Conservation (phyloP, 2,329 filamentous ascomycete species). For the Claviceps sp. region DNA sequence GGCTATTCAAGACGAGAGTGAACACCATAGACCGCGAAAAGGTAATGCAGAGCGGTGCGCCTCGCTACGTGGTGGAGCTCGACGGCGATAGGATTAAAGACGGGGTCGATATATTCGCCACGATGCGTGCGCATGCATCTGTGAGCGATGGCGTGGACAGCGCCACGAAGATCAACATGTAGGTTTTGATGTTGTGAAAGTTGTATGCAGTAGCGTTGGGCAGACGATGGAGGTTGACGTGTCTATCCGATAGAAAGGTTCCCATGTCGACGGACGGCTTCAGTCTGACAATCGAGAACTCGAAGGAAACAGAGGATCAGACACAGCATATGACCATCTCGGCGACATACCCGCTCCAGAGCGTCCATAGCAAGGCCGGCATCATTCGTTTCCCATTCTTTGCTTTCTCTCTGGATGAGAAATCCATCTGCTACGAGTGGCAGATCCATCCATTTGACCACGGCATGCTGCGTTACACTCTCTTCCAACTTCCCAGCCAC, state of each 20-base stretch:
- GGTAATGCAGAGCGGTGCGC: neutral
- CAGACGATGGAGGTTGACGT: neutral
- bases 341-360: neutral
- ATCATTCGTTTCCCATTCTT: slow-evolving; percentile 1
- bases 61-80: neutral
- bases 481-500: neutral
- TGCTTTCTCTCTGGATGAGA: neutral
- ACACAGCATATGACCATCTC: neutral
- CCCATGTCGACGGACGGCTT: slow-evolving; percentile 3
- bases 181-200: neutral
- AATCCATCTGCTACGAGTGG: slow-evolving; percentile 1
- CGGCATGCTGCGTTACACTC: slow-evolving; percentile 4
- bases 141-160: no score
- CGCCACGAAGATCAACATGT: neutral
- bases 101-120: slow-evolving; percentile 1
- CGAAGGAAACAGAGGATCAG: neutral
- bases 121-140: neutral
- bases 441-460: slow-evolving; percentile 4
- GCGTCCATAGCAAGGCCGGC: neutral
- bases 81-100: neutral
- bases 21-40: neutral
- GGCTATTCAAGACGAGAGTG: slow-evolving; percentile 4
- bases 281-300: neutral
- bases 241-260: neutral
- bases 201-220: neutral